Percentiles rank a stretch among this genome's conserved stretches.
phyloP scores from a whole-genome alignment of 2,329 filamentous ascomycete genomes.

The Nemania diffusa region DNA sequence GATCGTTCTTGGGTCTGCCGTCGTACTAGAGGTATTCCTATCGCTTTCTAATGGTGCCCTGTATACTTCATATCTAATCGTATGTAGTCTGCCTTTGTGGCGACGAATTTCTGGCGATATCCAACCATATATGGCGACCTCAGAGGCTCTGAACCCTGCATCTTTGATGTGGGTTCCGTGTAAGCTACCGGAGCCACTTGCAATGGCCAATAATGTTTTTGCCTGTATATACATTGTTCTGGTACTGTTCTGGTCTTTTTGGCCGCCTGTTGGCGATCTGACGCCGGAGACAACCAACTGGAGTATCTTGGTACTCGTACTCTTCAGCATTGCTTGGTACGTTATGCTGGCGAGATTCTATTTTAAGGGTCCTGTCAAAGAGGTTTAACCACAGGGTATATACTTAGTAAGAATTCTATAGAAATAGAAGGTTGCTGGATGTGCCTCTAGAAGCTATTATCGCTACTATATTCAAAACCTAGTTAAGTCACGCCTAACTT shows the following conservation, averaged over 20 bases:
- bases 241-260: slow-evolving; percentile 67
- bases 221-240: slow-evolving; percentile 64
- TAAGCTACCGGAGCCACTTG: slow-evolving; percentile 60
- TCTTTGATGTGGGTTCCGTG: slow-evolving; percentile 62
- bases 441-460: too few species aligned
- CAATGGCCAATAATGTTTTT: slow-evolving; percentile 64
- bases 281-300: too few species aligned
- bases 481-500: too few species aligned
- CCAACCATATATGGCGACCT: neutral
- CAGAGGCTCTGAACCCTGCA: neutral
- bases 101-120: neutral
- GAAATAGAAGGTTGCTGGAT: too few species aligned
- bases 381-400: too few species aligned
- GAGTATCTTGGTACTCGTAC: too few species aligned
- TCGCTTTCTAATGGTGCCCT: neutral
- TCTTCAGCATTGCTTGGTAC: too few species aligned
- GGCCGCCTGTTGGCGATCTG: too few species aligned
- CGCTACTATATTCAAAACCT: too few species aligned
- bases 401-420: too few species aligned
- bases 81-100: neutral
- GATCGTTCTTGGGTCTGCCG: neutral
- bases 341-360: too few species aligned
- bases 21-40: neutral
- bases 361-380: too few species aligned
- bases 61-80: neutral